Percentiles rank a stretch among this genome's conserved stretches.
These are phyloP conservation scores for Coemansia sp. DNA, from an alignment of 192 early-diverging fungal species.

Conservation along the genomic window DNA sequence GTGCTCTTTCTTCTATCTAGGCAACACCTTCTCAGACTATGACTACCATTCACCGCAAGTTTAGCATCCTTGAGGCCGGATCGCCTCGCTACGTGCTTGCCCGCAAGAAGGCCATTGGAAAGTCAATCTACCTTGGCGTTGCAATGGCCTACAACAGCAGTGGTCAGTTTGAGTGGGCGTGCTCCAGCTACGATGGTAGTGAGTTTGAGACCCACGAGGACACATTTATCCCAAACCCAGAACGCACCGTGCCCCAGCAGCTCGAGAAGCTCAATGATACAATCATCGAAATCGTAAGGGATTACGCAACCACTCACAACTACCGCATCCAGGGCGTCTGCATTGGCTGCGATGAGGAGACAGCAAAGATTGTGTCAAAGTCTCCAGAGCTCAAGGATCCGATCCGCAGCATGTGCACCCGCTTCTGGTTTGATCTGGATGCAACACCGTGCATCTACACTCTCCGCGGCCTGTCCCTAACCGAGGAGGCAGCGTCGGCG, in stretches of 20 bases:
- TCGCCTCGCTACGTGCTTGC: slow-evolving; percentile 54
- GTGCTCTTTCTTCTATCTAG: background rate
- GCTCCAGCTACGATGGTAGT: slow-evolving; percentile 72
- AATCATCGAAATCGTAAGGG: slow-evolving; percentile 57
- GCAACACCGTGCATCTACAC: slow-evolving; percentile 69
- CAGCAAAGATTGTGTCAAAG: slow-evolving; percentile 40
- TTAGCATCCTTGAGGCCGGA: slow-evolving; percentile 50
- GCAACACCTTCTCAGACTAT: slow-evolving; percentile 14
- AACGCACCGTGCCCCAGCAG: slow-evolving; percentile 22
- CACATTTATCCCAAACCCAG: slow-evolving; percentile 25
- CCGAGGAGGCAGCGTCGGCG: slow-evolving; percentile 71
- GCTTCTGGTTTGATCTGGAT: slow-evolving; percentile 75
- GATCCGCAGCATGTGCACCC: slow-evolving; percentile 50
- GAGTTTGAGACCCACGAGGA: slow-evolving; percentile 65
- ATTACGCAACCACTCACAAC: slow-evolving; percentile 61
- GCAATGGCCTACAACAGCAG: slow-evolving; percentile 33
- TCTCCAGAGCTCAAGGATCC: slow-evolving; percentile 46
- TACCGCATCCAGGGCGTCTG: slow-evolving; percentile 71
- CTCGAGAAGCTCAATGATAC: slow-evolving; percentile 52
- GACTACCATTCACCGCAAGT: slow-evolving; percentile 45
- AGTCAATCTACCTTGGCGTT: slow-evolving; percentile 53
- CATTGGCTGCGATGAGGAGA: slow-evolving; percentile 57
- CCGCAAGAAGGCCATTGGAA: slow-evolving; percentile 49
- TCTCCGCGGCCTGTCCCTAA: slow-evolving; percentile 62
- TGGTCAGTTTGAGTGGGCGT: slow-evolving; percentile 56